Conservation (phyloP, 768 basidiomycete genomes). For the Tylopilus subfusipes region DNA sequence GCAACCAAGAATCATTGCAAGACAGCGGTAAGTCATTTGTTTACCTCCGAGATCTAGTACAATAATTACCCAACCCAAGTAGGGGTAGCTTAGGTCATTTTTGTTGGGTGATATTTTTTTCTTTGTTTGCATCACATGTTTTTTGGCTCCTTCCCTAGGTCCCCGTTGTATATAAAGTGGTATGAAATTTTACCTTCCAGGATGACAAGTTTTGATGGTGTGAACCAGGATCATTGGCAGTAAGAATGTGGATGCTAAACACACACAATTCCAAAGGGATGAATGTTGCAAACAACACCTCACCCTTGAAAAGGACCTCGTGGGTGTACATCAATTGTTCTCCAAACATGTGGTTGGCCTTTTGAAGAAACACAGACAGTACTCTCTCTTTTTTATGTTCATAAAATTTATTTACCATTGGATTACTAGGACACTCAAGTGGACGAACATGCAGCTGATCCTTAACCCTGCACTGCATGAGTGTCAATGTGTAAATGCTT, state of each 20-base stretch:
- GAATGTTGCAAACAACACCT: background rate
- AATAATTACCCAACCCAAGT: background rate
- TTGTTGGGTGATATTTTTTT: background rate
- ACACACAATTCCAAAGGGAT: background rate
- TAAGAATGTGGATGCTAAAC: background rate
- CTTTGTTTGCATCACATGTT: background rate
- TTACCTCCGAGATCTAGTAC: background rate
- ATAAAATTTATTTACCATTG: background rate
- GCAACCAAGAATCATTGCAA: background rate
- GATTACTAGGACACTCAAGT: background rate
- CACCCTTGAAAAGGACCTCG: background rate
- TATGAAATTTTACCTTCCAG: no score
- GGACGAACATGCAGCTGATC: background rate
- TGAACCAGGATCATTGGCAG: background rate
- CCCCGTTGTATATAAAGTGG: no score
- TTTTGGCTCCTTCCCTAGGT: no score
- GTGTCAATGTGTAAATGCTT: background rate
- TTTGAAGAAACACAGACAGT: background rate
- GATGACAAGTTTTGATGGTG: no score
- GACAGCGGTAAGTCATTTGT: background rate
- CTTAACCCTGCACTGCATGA: background rate
- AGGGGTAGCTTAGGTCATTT: background rate
- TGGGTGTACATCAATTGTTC: background rate
- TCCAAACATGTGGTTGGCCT: background rate
- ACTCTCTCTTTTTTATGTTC: background rate